phyloP scores from a whole-genome alignment of 2,329 filamentous ascomycete genomes.

The Lachnellula subtilissima region DNA sequence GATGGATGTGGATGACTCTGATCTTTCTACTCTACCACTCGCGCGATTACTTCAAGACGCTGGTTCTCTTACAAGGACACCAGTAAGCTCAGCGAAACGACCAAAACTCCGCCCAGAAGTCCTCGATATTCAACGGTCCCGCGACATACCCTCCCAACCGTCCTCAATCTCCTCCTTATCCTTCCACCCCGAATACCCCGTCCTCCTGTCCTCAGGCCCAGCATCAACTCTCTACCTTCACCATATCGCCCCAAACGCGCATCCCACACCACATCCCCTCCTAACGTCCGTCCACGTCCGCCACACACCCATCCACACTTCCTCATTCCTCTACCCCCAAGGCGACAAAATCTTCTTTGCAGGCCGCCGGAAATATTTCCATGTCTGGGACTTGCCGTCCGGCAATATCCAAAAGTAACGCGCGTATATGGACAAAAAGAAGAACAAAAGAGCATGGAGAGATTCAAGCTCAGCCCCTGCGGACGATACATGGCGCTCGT shows the following conservation, averaged over 20 bases:
- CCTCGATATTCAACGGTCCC: conserved; percentile 82
- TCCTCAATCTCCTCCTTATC: conserved; percentile 76
- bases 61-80: conserved; percentile 52
- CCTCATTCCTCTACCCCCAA: conserved; percentile 68
- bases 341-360: conserved; percentile 83
- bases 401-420: conserved; percentile 75
- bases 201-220: conserved; percentile 83
- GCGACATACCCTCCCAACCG: conserved; percentile 76
- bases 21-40: conserved; percentile 68
- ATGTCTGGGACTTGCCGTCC: conserved; percentile 83
- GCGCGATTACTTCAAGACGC: conserved; percentile 75
- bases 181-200: conserved; percentile 84
- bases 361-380: conserved; percentile 84
- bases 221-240: conserved; percentile 84
- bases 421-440: conserved; percentile 69
- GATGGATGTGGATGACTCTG: conserved; percentile 51
- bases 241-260: conserved; percentile 73
- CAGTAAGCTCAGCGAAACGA: conserved; percentile 49
- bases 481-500: conserved; percentile 81
- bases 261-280: conserved; percentile 77
- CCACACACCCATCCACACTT: conserved; percentile 76
- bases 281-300: conserved; percentile 86
- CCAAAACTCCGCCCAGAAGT: conserved; percentile 79
- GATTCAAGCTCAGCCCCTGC: conserved; percentile 81
- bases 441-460: conserved; percentile 87